Percentiles rank a stretch among this genome's conserved stretches.
These are phyloP conservation scores for Ammopiptanthus mongolicus DNA, from an alignment of 306 rosid genomes.

Conservation along the genomic window DNA sequence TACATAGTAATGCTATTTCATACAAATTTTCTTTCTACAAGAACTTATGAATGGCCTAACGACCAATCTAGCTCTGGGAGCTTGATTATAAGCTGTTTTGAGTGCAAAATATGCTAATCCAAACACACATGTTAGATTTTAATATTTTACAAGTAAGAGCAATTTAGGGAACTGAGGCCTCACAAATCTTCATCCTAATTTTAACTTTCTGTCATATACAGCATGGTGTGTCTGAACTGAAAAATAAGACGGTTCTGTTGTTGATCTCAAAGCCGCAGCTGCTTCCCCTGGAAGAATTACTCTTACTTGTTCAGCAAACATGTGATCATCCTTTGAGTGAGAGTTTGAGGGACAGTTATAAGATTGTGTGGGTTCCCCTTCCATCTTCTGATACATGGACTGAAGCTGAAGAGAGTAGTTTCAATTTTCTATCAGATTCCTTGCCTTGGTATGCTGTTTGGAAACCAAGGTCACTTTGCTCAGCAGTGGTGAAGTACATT, in stretches of 20 bases:
- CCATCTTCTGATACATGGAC: constrained; percentile 52
- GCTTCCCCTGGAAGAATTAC: constrained; percentile 29
- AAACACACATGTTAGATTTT: not conserved
- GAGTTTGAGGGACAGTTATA: constrained; percentile 25
- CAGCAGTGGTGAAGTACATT: constrained; percentile 36
- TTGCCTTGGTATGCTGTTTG: constrained; percentile 53
- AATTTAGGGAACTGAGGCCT: not conserved
- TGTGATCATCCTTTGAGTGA: constrained; percentile 40
- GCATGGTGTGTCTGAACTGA: constrained; percentile 48
- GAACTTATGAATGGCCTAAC: no score
- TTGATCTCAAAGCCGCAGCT: constrained; percentile 50
- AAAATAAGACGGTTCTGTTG: constrained; percentile 44
- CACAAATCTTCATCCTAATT: not conserved
- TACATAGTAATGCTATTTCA: no score
- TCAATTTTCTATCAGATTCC: constrained; percentile 33
- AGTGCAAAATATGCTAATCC: no score
- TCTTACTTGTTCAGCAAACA: constrained; percentile 58
- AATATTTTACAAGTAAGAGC: not conserved
- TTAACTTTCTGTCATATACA: constrained; percentile 22
- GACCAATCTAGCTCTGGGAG: no score
- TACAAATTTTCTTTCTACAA: no score
- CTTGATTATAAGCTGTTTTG: no score
- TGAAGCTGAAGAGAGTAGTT: constrained; percentile 38
- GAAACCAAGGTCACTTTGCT: constrained; percentile 45
- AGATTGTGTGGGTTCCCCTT: constrained; percentile 62